Evolutionary conservation across 2,329 filamentous ascomycete genomes (phyloP), one percentile per base, ranked within the genome.

Genomic region (Didymella sp.): DNA sequence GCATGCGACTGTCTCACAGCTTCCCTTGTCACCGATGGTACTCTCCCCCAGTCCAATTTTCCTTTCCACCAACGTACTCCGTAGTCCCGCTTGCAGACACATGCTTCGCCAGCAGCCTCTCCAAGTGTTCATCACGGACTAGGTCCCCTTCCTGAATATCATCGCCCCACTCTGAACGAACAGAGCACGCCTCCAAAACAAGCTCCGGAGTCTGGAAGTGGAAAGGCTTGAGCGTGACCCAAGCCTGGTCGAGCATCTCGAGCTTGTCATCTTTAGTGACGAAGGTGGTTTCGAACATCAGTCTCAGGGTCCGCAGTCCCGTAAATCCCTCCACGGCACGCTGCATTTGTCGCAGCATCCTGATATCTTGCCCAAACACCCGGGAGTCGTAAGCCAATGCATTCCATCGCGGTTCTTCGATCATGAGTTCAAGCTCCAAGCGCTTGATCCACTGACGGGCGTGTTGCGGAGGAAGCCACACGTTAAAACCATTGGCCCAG

Each of bases 211-310:
- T 40, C 11, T 40, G 33, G 28, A 48, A 48, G n/a, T 8, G 33
- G 35, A 48, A 40, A 27, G n/a, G 45, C 15, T 48, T 25, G 21
- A 25, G 17, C 21, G 11, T 40, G 5, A 24, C 25, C 33, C 27
- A 35, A 19, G 13, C 15, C n/a, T 22, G 11, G 25, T 48, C 45
- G 5, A 48, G 33, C 6, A 19, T 17, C 6, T 11, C 15, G 11
- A 48, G 35, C 15, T 8, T 21, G 7, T 28, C 17, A 6, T 30
- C n/a, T 9, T 21, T 30, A 24, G 25, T 48, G 12, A 48, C 25
- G 15, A 40, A 48, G 6, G 27, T 4, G 17, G 33, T 21, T 22
- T 48, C 45, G 17, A 48, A 48, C 45, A 40, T 48, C 17, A 48
- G 19, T 13, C 19, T 48, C 13, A 48, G 17, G 11, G 45, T 40